Evolutionary conservation across 2,329 filamentous ascomycete species (phyloP).

Genomic region (Botryotinia convoluta): DNA sequence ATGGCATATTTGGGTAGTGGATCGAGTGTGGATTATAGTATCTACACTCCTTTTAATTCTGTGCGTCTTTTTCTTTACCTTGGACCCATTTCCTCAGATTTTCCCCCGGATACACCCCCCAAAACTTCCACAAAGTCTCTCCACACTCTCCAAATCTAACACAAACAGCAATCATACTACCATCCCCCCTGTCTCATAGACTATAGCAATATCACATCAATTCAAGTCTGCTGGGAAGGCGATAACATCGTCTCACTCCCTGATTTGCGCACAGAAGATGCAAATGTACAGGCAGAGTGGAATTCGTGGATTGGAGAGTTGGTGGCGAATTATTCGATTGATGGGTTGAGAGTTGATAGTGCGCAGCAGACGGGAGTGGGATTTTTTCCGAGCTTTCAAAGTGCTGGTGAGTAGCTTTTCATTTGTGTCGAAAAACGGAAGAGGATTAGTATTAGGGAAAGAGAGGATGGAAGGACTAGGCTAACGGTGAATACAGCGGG

Average conservation of each 20-base stretch:
- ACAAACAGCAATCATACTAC: conserved; percentile 35
- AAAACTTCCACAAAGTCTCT: background rate
- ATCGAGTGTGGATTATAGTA: conserved; percentile 41
- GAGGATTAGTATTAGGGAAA: background rate
- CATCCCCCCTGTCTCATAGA: conserved; percentile 39
- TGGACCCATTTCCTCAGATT: background rate
- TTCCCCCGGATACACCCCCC: background rate
- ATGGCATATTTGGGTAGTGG: conserved; percentile 39
- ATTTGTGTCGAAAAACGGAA: no score
- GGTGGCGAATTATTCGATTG: conserved; percentile 41
- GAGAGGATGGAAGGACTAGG: background rate
- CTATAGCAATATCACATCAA: conserved; percentile 39
- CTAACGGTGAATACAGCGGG: conserved; percentile 43
- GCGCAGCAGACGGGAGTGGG: conserved; percentile 47
- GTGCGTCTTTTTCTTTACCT: conserved; percentile 18
- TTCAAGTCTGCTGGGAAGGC: conserved; percentile 34
- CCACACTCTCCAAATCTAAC: background rate
- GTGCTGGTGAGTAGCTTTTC: conserved; percentile 37
- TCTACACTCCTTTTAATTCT: conserved; percentile 43
- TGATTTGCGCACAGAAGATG: conserved; percentile 36
- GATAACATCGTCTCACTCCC: conserved; percentile 35
- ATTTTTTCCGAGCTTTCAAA: conserved; percentile 55
- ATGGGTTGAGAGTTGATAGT: conserved; percentile 52
- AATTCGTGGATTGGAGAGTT: conserved; percentile 33
- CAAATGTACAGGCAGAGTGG: conserved; percentile 29